Evolutionary conservation across 2,329 filamentous ascomycete genomes (phyloP).

Genomic region (Diaporthe ampelina): DNA sequence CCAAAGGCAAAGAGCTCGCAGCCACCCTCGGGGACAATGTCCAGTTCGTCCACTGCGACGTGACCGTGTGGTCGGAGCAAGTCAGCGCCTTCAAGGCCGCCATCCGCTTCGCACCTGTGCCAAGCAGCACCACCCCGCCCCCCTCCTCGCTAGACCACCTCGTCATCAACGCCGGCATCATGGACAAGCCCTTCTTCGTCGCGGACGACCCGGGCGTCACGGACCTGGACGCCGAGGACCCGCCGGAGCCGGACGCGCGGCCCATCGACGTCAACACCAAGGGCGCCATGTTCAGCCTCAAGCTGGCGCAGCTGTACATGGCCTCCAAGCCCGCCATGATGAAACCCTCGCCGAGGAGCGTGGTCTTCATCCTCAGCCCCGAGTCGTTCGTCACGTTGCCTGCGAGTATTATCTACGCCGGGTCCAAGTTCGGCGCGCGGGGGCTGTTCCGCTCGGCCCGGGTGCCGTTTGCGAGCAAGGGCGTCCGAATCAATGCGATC

Average conservation of each 20-base stretch:
- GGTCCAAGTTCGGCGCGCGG: conserved; percentile 22
- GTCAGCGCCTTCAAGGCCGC: conserved; percentile 26
- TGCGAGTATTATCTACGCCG: conserved; percentile 15
- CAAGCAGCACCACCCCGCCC: background rate
- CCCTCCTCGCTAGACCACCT: conserved; percentile 5
- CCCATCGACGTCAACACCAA: conserved; percentile 30
- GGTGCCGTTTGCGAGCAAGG: conserved; percentile 13
- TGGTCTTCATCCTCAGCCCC: conserved; percentile 19
- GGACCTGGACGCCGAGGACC: conserved; percentile 18
- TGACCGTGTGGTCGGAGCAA: conserved; percentile 7
- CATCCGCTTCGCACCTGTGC: conserved; percentile 13
- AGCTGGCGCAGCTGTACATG: conserved; percentile 33
- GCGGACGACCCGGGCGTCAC: background rate
- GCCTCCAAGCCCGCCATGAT: background rate
- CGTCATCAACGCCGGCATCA: conserved; percentile 30
- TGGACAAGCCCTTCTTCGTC: conserved; percentile 19
- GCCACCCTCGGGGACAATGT: background rate
- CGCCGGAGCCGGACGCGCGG: conserved; percentile 15
- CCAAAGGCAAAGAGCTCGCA: background rate
- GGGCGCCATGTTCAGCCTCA: conserved; percentile 32
- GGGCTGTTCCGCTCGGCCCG: background rate
- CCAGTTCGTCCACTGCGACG: conserved; percentile 16
- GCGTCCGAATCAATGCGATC: conserved; percentile 18
- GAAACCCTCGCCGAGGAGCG: conserved; percentile 9
- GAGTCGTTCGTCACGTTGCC: conserved; percentile 16